Base-by-base conservation (phyloP, 108 stramenopile species). In the Thalassiosira profunda region DNA sequence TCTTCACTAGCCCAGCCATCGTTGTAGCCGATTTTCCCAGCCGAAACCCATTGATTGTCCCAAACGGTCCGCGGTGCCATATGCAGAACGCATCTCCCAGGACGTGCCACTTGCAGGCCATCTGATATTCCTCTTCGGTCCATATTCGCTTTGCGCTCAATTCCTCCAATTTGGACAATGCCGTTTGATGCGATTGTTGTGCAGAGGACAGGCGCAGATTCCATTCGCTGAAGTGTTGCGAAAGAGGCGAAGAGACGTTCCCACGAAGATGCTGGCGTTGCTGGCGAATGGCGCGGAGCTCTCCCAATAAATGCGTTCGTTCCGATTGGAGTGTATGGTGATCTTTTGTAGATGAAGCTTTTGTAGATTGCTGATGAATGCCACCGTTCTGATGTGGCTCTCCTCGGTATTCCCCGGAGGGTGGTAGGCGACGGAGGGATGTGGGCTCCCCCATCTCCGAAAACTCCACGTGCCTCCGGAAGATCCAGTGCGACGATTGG, bases 21-120 rank as follows among this genome's bases (percentile, higher is more conserved):
- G 76, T 78, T 11, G n/a, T 42, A 20, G 69, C 76, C 42, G 55
- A 36, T 24, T 56, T 80, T 26, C 90, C 93, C 35, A 95, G 60
- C 56, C 93, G 70, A 8, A 84, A 62, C 9, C 90, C 90, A 57
- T 92, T 92, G 29, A 95, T 95, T 9, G 93, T 95, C 7, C 79
- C 90, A 76, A 88, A 95, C 10, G 87, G 83, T 30, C 93, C 93
- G 25, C 56, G 36, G 68, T 88, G 84, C 86, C 89, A 88, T 63
- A 95, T 92, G 51, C 80, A 76, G 74, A 95, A 92, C 56, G 78
- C 83, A 73, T 94, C 93, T 34, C 86, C 82, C 30, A 83, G 24
- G 4, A 83, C 87, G 60, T 89, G 87, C 87, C 88, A 91, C 70
- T 72, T 63, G 24, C 33, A 51, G n/a, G 57, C 36, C 12, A 49